phyloP scores from a whole-genome alignment of 306 rosid species.

The Vachellia pachyceras region DNA sequence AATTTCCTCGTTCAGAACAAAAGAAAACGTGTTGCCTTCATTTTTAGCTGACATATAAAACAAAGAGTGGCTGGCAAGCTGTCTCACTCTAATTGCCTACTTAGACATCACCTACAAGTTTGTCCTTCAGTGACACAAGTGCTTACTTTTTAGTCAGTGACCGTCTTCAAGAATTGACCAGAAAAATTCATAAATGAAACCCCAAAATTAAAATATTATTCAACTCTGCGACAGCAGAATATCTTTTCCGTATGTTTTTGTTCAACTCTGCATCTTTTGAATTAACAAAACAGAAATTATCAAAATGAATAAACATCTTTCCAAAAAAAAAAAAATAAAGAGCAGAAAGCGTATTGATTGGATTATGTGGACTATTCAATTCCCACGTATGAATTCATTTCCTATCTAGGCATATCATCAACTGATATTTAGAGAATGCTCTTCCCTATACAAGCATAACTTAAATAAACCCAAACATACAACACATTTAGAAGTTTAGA shows the following conservation, averaged over 20 bases:
- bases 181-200: too few relatives aligned
- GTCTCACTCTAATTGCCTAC: not conserved
- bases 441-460: not conserved
- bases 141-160: too few relatives aligned
- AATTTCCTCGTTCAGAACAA: not conserved
- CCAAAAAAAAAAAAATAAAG: not conserved
- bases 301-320: not conserved
- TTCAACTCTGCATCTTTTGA: not conserved
- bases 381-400: not conserved
- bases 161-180: too few relatives aligned
- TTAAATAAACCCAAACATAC: not conserved
- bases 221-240: not conserved
- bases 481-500: not conserved
- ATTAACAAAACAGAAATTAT: not conserved
- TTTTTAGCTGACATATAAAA: slow-evolving; percentile 6
- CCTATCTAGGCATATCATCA: not conserved
- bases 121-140: not conserved
- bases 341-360: not conserved
- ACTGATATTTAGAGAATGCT: not conserved
- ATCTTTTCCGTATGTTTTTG: not conserved
- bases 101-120: not conserved
- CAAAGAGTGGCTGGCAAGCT: not conserved
- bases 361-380: not conserved
- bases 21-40: not conserved
- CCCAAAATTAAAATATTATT: not conserved